Conservation (phyloP, 2,329 filamentous ascomycete genomes). For the Cryphonectria nitschkei region DNA sequence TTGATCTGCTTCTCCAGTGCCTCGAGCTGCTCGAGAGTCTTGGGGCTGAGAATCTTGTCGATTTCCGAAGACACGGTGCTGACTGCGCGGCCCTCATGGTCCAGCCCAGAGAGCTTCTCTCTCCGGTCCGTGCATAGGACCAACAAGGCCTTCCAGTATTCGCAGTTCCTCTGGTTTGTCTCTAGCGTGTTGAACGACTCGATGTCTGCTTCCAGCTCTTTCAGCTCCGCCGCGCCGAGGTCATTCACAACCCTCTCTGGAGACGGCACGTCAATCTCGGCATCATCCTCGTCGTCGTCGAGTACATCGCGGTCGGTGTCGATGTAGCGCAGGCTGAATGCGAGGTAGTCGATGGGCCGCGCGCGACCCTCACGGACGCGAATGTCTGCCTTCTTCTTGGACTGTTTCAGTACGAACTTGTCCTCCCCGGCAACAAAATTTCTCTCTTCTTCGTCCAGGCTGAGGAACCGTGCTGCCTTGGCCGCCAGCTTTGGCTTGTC, state of each 20-base stretch:
- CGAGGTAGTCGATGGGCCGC: conserved; percentile 90
- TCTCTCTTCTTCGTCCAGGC: conserved; percentile 76
- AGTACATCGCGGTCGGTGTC: conserved; percentile 84
- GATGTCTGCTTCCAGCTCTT: conserved; percentile 82
- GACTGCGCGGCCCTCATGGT: conserved; percentile 72
- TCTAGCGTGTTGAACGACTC: conserved; percentile 80
- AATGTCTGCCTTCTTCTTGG: conserved; percentile 97
- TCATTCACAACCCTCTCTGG: conserved; percentile 81
- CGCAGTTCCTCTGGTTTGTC: conserved; percentile 73
- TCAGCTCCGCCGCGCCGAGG: conserved; percentile 67
- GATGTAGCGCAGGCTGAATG: conserved; percentile 86
- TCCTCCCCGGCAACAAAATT: conserved; percentile 94
- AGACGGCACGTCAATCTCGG: conserved; percentile 74
- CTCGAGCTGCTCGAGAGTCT: conserved; percentile 85
- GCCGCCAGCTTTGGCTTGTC: conserved; percentile 35
- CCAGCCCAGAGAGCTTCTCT: conserved; percentile 64
- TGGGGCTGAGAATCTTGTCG: conserved; percentile 82
- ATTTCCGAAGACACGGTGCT: conserved; percentile 85
- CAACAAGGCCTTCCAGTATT: conserved; percentile 92
- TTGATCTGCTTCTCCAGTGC: conserved; percentile 85
- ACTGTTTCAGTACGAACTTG: conserved; percentile 91
- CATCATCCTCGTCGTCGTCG: conserved; percentile 79
- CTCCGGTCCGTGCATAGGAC: conserved; percentile 79
- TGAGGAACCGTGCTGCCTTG: conserved; percentile 54
- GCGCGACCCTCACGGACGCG: conserved; percentile 89